A percentile compares a stretch with the other conserved stretches of the same genome.
Evolutionary conservation across 2,329 filamentous ascomycete genomes (phyloP).

Genomic region (Colletotrichum musicola): DNA sequence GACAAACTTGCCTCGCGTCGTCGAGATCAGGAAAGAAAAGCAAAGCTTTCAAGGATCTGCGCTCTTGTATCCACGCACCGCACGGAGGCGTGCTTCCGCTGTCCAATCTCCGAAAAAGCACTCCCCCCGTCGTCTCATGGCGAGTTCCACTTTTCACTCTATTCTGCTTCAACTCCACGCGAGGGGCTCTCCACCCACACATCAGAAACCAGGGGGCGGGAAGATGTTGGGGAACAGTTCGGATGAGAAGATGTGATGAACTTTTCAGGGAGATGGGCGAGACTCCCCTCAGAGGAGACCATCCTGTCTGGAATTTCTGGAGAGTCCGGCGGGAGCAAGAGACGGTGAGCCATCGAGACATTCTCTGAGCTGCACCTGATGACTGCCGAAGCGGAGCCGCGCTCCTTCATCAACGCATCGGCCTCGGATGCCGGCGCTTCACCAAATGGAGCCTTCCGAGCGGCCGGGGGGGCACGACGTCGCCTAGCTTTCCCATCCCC

Average conservation of each 20-base stretch:
- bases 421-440: constrained; percentile 7
- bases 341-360: background rate
- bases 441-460: constrained; percentile 3
- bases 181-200: constrained; percentile 6
- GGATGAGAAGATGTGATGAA: constrained; percentile 8
- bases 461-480: too few species aligned
- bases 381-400: too few species aligned
- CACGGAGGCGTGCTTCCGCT: constrained; percentile 17
- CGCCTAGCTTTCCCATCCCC: too few species aligned
- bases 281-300: background rate
- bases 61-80: too few species aligned
- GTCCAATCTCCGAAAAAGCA: constrained; percentile 21
- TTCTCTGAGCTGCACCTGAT: too few species aligned
- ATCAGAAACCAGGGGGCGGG: too few species aligned
- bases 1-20: background rate
- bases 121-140: constrained; percentile 22
- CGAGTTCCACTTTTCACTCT: constrained; percentile 20
- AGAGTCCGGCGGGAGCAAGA: background rate
- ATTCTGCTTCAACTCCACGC: constrained; percentile 11
- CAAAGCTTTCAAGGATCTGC: background rate
- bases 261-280: background rate
- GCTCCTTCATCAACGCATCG: background rate
- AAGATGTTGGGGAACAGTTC: background rate
- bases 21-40: background rate
- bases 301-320: background rate